Evolutionary conservation across 2,329 filamentous ascomycete genomes (phyloP).

Genomic region (Cladosporium halotolerans): DNA sequence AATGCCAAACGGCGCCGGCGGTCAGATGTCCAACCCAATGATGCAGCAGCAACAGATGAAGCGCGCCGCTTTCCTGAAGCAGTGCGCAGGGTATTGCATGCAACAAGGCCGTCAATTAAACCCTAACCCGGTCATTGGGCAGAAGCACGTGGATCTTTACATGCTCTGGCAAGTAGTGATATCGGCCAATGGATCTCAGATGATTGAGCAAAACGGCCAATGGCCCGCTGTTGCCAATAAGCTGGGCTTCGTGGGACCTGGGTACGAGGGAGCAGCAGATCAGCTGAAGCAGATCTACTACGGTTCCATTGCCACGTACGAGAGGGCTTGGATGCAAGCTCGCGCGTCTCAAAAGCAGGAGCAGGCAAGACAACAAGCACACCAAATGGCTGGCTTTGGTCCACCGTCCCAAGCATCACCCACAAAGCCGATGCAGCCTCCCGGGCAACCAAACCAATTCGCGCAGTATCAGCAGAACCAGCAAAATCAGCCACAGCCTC

Average conservation of each 20-base stretch:
- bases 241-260: slow-evolving; percentile 36
- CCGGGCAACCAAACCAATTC: slow-evolving; percentile 19
- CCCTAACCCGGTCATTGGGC: slow-evolving; percentile 64
- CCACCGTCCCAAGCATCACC: slow-evolving; percentile 29
- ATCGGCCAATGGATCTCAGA: slow-evolving; percentile 71
- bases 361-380: slow-evolving; percentile 29
- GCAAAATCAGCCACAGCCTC: slow-evolving; percentile 20
- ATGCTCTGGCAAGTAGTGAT: slow-evolving; percentile 72
- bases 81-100: slow-evolving; percentile 62
- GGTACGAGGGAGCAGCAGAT: slow-evolving; percentile 56
- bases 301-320: slow-evolving; percentile 68
- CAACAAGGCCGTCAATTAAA: slow-evolving; percentile 68
- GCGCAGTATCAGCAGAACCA: slow-evolving; percentile 22
- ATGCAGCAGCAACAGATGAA: slow-evolving; percentile 22
- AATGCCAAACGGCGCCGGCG: slow-evolving; percentile 20
- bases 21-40: slow-evolving; percentile 11
- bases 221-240: slow-evolving; percentile 66
- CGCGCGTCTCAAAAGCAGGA: slow-evolving; percentile 38
- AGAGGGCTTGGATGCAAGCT: slow-evolving; percentile 58
- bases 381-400: slow-evolving; percentile 36
- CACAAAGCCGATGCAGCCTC: slow-evolving; percentile 27
- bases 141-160: slow-evolving; percentile 67
- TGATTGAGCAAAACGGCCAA: slow-evolving; percentile 60
- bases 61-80: slow-evolving; percentile 50
- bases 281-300: slow-evolving; percentile 70